A percentile compares a stretch with the other conserved stretches of the same genome.
phyloP scores from a whole-genome alignment of 306 rosid genomes.

The Acacia acuminata region DNA sequence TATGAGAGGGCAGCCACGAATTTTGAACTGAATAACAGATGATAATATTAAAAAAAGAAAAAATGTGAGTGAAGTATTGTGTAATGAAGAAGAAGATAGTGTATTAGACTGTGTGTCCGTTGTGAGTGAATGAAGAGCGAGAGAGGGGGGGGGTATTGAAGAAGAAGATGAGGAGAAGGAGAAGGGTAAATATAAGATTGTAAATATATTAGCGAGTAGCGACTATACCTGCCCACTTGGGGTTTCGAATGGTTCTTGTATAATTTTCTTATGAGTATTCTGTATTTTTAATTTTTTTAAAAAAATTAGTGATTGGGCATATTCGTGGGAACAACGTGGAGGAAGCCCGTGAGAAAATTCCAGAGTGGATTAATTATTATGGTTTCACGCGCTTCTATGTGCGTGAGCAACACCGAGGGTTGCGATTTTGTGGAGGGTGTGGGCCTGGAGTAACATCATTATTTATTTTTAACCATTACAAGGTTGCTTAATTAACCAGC shows the following conservation, averaged over 20 bases:
- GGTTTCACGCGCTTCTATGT: accelerated
- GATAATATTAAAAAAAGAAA: too few species aligned
- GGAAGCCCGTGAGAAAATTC: conserved; percentile 47
- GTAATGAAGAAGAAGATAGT: background rate
- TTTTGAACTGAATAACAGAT: too few species aligned
- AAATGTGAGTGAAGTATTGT: background rate
- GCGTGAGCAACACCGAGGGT: background rate
- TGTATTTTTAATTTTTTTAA: background rate
- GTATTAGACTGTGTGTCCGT: background rate
- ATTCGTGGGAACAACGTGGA: conserved; percentile 32
- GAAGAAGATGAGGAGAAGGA: background rate
- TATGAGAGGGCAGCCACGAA: too few species aligned
- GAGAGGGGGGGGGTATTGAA: background rate
- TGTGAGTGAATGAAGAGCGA: background rate
- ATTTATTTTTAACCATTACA: too few species aligned
- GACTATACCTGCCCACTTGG: background rate
- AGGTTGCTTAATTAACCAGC: too few species aligned
- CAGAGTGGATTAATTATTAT: background rate
- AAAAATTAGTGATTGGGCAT: background rate
- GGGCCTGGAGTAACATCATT: too few species aligned
- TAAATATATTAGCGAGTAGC: background rate
- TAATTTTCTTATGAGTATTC: background rate
- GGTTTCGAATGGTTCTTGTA: background rate
- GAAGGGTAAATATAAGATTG: background rate
- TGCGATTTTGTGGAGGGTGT: too few species aligned